Evolutionary conservation across 495 filamentous ascomycete genomes (phyloP).

Genomic region (Thozetella sp.): DNA sequence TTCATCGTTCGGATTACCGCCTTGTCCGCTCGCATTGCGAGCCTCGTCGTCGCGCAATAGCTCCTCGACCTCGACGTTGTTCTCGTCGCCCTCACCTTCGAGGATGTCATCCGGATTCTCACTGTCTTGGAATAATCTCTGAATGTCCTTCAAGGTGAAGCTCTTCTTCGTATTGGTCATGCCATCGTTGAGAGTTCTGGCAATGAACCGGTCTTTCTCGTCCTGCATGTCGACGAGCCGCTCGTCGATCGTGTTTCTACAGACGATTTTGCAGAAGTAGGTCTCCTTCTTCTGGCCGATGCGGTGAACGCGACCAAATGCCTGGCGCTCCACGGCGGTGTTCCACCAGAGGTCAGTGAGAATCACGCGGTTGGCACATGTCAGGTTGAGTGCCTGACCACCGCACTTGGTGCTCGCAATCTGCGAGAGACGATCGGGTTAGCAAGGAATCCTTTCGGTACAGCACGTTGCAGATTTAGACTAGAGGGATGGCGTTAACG

Average conservation of each 20-base stretch:
- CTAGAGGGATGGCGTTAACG: constrained; percentile 3
- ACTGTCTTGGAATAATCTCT: neutral
- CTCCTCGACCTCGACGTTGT: neutral
- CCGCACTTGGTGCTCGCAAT: constrained; percentile 49
- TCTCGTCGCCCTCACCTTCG: neutral
- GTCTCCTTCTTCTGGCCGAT: constrained; percentile 35
- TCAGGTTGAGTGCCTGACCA: constrained; percentile 53
- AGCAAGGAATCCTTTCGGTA: constrained; percentile 10
- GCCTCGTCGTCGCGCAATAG: too few species aligned
- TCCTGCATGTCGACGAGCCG: constrained; percentile 41
- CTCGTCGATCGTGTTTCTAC: constrained; percentile 26
- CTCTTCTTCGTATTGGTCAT: neutral
- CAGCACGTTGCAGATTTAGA: neutral
- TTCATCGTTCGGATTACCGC: neutral
- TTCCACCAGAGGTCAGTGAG: constrained; percentile 67
- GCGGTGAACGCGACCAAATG: constrained; percentile 30
- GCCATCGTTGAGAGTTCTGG: constrained; percentile 4
- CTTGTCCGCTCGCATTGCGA: too few species aligned
- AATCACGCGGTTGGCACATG: constrained; percentile 58
- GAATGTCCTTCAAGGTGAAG: neutral
- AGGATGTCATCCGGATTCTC: neutral
- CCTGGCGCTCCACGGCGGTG: constrained; percentile 29
- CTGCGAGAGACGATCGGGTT: constrained; percentile 5
- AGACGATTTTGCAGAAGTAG: constrained; percentile 21
- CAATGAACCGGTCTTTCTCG: constrained; percentile 9